Evolutionary conservation across 192 early-diverging fungal genomes (phyloP).

Genomic region (Funneliformis geosporum): DNA sequence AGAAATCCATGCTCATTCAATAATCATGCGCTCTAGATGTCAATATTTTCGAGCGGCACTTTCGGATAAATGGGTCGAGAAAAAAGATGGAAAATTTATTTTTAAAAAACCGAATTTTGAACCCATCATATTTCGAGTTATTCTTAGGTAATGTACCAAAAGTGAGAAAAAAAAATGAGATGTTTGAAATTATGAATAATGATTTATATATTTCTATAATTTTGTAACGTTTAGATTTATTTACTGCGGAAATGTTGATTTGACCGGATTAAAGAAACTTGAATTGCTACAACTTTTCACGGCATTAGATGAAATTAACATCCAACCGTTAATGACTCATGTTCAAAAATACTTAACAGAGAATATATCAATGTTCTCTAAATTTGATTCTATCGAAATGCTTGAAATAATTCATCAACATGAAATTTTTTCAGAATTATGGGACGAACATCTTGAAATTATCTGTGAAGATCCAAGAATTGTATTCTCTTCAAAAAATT

Average conservation of each 20-base stretch:
- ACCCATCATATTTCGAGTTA: background rate
- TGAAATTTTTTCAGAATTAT: background rate
- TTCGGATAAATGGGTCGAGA: background rate
- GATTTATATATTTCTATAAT: too few relatives aligned
- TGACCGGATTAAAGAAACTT: too few relatives aligned
- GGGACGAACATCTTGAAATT: background rate
- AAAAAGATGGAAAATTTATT: background rate
- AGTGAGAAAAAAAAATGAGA: too few relatives aligned
- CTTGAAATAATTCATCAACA: background rate
- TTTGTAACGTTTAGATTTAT: too few relatives aligned
- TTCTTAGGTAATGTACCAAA: background rate
- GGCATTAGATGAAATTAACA: too few relatives aligned
- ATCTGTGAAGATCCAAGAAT: background rate
- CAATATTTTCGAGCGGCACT: background rate
- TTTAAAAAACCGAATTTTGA: background rate
- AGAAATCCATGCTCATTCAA: background rate
- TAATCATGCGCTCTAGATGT: background rate
- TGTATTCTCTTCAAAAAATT: background rate
- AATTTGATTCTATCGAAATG: too few relatives aligned
- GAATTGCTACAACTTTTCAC: too few relatives aligned
- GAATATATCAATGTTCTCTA: too few relatives aligned
- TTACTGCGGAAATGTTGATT: too few relatives aligned
- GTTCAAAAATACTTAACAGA: too few relatives aligned
- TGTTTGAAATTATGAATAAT: too few relatives aligned
- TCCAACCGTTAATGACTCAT: too few relatives aligned